Percentiles rank a stretch among this genome's conserved stretches.
Conservation (phyloP, 1,139 yeast genomes). For the Komagataea norvegica region DNA sequence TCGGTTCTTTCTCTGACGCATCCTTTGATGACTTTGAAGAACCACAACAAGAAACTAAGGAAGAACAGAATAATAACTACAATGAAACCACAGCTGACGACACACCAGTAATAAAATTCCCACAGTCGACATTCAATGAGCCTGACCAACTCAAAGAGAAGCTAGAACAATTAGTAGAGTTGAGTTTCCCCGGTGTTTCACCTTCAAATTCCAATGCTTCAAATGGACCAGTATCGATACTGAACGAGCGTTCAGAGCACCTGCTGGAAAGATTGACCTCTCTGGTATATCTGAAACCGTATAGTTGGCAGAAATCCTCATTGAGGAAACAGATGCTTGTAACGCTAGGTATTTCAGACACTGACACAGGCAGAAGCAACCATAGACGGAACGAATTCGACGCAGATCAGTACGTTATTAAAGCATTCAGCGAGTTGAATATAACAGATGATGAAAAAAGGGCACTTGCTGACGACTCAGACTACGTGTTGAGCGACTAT, state of each 20-base stretch:
- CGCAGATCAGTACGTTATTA: slow-evolving; percentile 14
- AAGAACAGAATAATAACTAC: slow-evolving; percentile 1
- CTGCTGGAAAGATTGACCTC: slow-evolving; percentile 35
- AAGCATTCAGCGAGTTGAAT: slow-evolving; percentile 11
- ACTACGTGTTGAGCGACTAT: slow-evolving; percentile 26
- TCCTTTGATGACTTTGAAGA: slow-evolving; percentile 35
- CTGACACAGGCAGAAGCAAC: not conserved
- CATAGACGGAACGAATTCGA: slow-evolving; percentile 29
- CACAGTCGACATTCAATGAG: slow-evolving; percentile 16
- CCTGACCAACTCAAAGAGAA: slow-evolving; percentile 9
- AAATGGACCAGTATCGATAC: slow-evolving; percentile 15
- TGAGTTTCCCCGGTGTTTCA: slow-evolving; percentile 18
- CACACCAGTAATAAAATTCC: slow-evolving; percentile 9
- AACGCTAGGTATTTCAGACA: slow-evolving; percentile 53
- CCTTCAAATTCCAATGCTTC: too few relatives aligned
- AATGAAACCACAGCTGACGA: too few relatives aligned
- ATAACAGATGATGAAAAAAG: slow-evolving; percentile 18
- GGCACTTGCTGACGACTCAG: slow-evolving; percentile 35
- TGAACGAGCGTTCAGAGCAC: slow-evolving; percentile 23
- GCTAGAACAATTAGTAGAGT: slow-evolving; percentile 11
- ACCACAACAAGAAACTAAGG: slow-evolving; percentile 8
- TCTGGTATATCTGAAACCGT: slow-evolving; percentile 43
- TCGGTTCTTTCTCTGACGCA: slow-evolving; percentile 42
- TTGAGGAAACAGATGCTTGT: slow-evolving; percentile 53
- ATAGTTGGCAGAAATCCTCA: slow-evolving; percentile 56